Evolutionary conservation across 2,329 filamentous ascomycete genomes (phyloP).

Genomic region (Zasmidium citrigriseum): DNA sequence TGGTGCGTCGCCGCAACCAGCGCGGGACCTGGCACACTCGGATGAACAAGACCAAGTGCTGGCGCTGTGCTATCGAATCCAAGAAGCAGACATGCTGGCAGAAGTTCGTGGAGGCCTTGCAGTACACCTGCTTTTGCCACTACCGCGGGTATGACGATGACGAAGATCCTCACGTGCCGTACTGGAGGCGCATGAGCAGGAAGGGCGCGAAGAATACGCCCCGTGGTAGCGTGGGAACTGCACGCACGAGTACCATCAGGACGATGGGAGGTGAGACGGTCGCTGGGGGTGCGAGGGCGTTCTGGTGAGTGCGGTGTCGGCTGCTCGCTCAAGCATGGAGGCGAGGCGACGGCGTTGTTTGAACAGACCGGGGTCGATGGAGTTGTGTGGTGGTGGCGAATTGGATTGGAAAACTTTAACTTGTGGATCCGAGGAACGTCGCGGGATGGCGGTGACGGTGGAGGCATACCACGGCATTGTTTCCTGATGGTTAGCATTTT

Average conservation of each 20-base stretch:
- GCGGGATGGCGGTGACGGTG: not conserved
- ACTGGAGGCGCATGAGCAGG: slow-evolving; percentile 11
- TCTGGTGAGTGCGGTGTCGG: not conserved
- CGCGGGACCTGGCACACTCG: slow-evolving; percentile 30
- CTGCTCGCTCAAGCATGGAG: not conserved
- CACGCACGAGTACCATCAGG: not conserved
- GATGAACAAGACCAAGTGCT: slow-evolving; percentile 30
- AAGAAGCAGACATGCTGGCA: slow-evolving; percentile 16
- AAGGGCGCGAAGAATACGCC: not conserved
- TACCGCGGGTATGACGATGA: slow-evolving; percentile 27
- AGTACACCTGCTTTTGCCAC: slow-evolving; percentile 31
- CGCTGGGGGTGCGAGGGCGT: not conserved
- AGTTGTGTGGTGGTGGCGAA: not conserved
- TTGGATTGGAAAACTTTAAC: not conserved
- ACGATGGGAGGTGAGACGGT: not conserved
- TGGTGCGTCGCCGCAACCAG: slow-evolving; percentile 24
- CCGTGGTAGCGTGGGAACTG: not conserved
- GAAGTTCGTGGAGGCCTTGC: slow-evolving; percentile 15
- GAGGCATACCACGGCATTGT: not conserved
- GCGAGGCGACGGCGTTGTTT: not conserved
- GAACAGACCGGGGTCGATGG: not conserved
- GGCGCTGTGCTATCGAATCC: slow-evolving; percentile 27
- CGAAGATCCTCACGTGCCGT: slow-evolving; percentile 15
- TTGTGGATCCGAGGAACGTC: not conserved
- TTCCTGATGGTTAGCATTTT: not conserved